Base-by-base conservation (phyloP, 306 rosid species). In the Cicer bijugum region DNA sequence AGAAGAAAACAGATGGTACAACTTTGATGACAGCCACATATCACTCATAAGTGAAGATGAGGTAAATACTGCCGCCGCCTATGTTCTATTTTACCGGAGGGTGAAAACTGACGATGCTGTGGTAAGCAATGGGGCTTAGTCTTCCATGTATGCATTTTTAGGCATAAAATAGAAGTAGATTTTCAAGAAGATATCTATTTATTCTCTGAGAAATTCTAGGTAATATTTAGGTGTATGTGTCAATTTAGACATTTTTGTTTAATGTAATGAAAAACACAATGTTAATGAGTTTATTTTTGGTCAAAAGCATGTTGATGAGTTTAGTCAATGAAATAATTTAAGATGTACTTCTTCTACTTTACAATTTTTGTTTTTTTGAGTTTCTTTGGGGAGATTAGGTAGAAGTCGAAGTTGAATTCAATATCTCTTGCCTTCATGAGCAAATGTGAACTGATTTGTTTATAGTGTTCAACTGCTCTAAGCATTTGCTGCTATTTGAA, bases 1-100 rank as follows among this genome's bases (percentile, higher is more conserved):
- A 58, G 99, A 94, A 1, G 99, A 94, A 81, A 91, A 89, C 77
- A 85, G 84, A 79, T 94, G 99, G 99, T 91, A 91, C 83, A 89
- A 80, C 80, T 94, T 94, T 78, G 99, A 94, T 75, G 99, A 94
- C 58, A 91, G 90, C 79, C 96, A 91, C 71, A 89, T 94, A 83
- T 91, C 97, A 35, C 82, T 82, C 40, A 91, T 94, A 81, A 88
- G 88, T 43, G 99, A 91, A 80, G 99, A 94, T 16, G 99, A 94
- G 56, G 97, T 94, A 66, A 89, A 86, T 81, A 91, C 95, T 8
- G 87, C 95, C 1, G 96, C 96, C 1, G 99, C 99, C 33, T 94
- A 94, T 66, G 99, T 94, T 60, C 89, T 94, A 65, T 94, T 94
- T 79, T 94, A 94, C 84, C 86, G 99, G 61, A 84, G 96, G 77